phyloP scores from a whole-genome alignment of 495 filamentous ascomycete species.

The Xylaria venustula region DNA sequence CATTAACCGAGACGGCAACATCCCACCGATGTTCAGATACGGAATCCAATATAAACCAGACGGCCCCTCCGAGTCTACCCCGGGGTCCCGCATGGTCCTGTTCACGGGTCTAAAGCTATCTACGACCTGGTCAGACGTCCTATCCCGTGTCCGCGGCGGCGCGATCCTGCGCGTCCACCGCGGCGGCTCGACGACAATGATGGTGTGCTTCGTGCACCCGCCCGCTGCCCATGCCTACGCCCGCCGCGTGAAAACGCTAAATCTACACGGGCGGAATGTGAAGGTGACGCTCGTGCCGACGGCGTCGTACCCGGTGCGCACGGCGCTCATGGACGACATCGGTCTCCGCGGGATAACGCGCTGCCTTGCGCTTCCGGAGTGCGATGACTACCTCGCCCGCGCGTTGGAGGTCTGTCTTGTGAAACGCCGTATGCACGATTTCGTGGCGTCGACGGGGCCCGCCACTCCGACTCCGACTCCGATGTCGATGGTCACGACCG shows the following conservation, averaged over 20 bases:
- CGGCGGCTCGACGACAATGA: background rate
- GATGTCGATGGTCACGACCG: too few species aligned
- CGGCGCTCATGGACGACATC: background rate
- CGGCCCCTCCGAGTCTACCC: too few species aligned
- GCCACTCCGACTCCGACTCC: background rate
- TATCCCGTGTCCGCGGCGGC: conserved; percentile 3
- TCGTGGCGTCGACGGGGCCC: too few species aligned
- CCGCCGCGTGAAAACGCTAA: background rate
- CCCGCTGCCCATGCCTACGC: background rate
- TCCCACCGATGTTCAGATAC: background rate
- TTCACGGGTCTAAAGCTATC: background rate
- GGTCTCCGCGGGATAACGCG: background rate
- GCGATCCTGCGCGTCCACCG: background rate
- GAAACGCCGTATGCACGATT: too few species aligned
- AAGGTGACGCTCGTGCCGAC: background rate
- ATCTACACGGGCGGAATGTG: too few species aligned
- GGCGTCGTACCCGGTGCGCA: background rate
- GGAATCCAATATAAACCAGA: background rate
- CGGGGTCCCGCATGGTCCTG: conserved; percentile 4
- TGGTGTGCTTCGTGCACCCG: background rate
- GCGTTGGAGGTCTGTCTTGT: too few species aligned
- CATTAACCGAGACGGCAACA: background rate
- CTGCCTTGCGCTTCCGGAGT: background rate
- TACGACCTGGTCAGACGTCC: background rate
- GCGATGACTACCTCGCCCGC: too few species aligned